These are phyloP conservation scores for Starmerella vaccinii DNA, from an alignment of 805 yeast genomes.

Conservation along the genomic window DNA sequence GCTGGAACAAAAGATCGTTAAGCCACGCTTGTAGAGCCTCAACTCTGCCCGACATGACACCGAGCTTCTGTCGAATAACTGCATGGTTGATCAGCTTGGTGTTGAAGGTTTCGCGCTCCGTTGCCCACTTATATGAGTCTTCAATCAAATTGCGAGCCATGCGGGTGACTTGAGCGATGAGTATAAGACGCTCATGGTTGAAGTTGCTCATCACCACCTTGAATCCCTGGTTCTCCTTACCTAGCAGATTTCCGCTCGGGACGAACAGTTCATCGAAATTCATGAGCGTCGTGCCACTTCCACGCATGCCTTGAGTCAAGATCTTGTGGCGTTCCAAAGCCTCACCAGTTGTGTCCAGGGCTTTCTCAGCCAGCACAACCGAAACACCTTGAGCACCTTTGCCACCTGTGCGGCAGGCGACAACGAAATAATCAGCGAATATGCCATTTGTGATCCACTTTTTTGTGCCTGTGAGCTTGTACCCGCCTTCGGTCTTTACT, in stretches of 20 bases:
- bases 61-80: constrained; percentile 36
- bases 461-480: constrained; percentile 35
- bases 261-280: constrained; percentile 38
- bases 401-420: constrained; percentile 38
- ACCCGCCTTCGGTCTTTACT: constrained; percentile 33
- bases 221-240: constrained; percentile 36
- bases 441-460: constrained; percentile 40
- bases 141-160: constrained; percentile 33
- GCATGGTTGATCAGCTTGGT: constrained; percentile 34
- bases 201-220: constrained; percentile 37
- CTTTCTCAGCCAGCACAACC: constrained; percentile 32
- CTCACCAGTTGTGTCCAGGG: constrained; percentile 24
- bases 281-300: constrained; percentile 35
- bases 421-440: constrained; percentile 37
- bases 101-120: constrained; percentile 36
- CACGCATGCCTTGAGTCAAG: constrained; percentile 35
- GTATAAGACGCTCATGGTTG: constrained; percentile 37
- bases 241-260: constrained; percentile 35
- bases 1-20: constrained; percentile 32
- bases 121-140: constrained; percentile 35
- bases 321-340: constrained; percentile 33
- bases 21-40: constrained; percentile 36
- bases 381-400: constrained; percentile 35
- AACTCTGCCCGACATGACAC: constrained; percentile 34
- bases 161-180: constrained; percentile 35